Evolutionary conservation across 2,329 filamentous ascomycete species (phyloP).

Genomic region (Aspergillus candidus): DNA sequence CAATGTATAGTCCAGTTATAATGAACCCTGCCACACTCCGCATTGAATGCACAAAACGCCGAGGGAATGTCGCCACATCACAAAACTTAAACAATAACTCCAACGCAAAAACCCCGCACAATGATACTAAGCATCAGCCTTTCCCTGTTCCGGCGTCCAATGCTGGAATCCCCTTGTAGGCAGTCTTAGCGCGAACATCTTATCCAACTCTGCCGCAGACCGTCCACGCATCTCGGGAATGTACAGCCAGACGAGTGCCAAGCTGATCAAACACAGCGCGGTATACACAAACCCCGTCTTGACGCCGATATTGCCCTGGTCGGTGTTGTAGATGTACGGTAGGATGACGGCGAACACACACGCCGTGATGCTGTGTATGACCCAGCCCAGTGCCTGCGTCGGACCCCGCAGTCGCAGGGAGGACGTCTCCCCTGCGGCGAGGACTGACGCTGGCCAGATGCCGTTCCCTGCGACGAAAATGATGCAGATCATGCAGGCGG

Average conservation of each 20-base stretch:
- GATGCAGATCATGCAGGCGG: no score
- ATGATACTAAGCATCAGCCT: no score
- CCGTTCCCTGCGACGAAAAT: no score
- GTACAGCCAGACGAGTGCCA: neutral
- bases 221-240: neutral
- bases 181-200: neutral
- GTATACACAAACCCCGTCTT: conserved; percentile 1
- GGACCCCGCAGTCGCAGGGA: neutral
- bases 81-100: no score
- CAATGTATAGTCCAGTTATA: no score
- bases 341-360: neutral
- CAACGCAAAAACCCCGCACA: no score
- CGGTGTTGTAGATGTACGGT: conserved; percentile 1
- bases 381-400: no score
- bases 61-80: no score
- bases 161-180: no score
- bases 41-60: no score
- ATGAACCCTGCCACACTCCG: no score
- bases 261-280: neutral
- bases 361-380: neutral
- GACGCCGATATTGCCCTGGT: neutral
- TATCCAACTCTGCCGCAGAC: conserved; percentile 1
- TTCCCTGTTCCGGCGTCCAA: no score
- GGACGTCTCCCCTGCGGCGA: neutral
- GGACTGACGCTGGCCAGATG: neutral